Percentiles rank a stretch among this genome's conserved stretches.
These are phyloP conservation scores for Aspergillus kassunensis DNA, from an alignment of 495 filamentous ascomycete genomes.

Conservation along the genomic window DNA sequence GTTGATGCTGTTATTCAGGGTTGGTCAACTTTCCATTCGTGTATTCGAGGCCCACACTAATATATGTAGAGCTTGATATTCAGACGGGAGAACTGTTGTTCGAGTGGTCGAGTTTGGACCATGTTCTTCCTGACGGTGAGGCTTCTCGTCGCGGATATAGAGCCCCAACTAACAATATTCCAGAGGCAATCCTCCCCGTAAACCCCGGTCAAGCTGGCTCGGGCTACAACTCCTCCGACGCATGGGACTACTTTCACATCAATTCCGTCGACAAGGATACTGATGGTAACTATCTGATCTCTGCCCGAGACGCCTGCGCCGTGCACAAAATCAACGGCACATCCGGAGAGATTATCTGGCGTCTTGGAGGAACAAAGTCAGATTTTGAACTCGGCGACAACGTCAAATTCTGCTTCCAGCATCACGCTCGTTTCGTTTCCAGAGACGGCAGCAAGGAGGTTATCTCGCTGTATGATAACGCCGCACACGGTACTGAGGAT, in stretches of 20 bases:
- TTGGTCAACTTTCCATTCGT: slow-evolving; percentile 4
- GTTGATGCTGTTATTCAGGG: slow-evolving; percentile 42
- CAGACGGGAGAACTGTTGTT: slow-evolving; percentile 37
- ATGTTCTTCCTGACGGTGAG: slow-evolving; percentile 42
- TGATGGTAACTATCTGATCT: slow-evolving; percentile 52
- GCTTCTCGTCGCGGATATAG: too few relatives aligned
- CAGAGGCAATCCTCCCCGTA: slow-evolving; percentile 48
- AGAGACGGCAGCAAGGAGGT: slow-evolving; percentile 39
- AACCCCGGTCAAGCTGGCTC: slow-evolving; percentile 51
- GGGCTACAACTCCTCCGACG: slow-evolving; percentile 40
- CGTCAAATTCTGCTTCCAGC: slow-evolving; percentile 55
- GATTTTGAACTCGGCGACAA: slow-evolving; percentile 39
- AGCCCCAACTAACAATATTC: background rate
- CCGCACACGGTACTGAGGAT: slow-evolving; percentile 40
- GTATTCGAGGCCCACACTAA: background rate
- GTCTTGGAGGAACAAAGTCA: slow-evolving; percentile 44
- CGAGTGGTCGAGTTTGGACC: slow-evolving; percentile 40
- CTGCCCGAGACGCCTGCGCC: slow-evolving; percentile 49
- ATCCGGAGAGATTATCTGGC: slow-evolving; percentile 55
- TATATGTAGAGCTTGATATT: slow-evolving; percentile 32
- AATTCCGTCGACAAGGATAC: slow-evolving; percentile 36
- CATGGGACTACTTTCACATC: slow-evolving; percentile 43
- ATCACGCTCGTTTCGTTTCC: slow-evolving; percentile 51
- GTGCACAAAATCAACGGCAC: slow-evolving; percentile 55
- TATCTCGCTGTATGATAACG: slow-evolving; percentile 53